phyloP scores from a whole-genome alignment of 1,139 yeast species.

The Fermentozyma sake region DNA sequence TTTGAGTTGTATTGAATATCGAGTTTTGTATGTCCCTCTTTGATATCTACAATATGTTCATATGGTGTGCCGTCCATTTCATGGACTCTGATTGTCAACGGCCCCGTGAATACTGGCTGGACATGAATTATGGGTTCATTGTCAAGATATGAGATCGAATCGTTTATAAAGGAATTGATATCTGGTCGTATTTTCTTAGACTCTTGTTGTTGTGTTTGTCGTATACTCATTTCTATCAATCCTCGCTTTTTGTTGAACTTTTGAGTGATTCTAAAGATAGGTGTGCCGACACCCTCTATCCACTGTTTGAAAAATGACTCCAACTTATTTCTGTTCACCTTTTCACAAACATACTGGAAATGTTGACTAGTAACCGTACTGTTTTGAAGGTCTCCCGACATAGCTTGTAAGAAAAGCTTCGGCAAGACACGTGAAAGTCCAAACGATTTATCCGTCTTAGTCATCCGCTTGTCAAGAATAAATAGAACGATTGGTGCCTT shows the following conservation, averaged over 20 bases:
- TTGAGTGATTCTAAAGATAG: slow-evolving; percentile 83
- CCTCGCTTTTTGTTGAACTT: slow-evolving; percentile 89
- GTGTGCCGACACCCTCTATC: slow-evolving; percentile 89
- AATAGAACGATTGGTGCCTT: slow-evolving; percentile 85
- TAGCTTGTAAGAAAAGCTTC: slow-evolving; percentile 84
- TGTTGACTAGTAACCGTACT: slow-evolving; percentile 79
- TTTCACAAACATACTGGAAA: slow-evolving; percentile 89
- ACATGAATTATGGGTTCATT: slow-evolving; percentile 34
- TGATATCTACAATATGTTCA: slow-evolving; percentile 91
- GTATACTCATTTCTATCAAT: slow-evolving; percentile 89
- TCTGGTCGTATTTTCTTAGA: slow-evolving; percentile 31
- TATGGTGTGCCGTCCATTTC: slow-evolving; percentile 99
- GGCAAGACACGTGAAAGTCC: slow-evolving; percentile 92
- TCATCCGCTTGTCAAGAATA: slow-evolving; percentile 87
- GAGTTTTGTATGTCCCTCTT: slow-evolving; percentile 77
- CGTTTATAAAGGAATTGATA: slow-evolving; percentile 39
- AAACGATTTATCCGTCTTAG: slow-evolving; percentile 90
- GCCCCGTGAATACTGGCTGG: slow-evolving; percentile 71
- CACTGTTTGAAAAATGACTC: slow-evolving; percentile 88
- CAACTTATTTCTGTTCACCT: slow-evolving; percentile 82
- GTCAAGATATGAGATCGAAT: slow-evolving; percentile 39
- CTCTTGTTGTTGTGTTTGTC: slow-evolving; percentile 80
- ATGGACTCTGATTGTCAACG: slow-evolving; percentile 94
- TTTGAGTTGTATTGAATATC: slow-evolving; percentile 95
- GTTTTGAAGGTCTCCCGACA: slow-evolving; percentile 87